Base-by-base conservation (phyloP, 306 rosid genomes). In the Cyclanthera cordifolia region DNA sequence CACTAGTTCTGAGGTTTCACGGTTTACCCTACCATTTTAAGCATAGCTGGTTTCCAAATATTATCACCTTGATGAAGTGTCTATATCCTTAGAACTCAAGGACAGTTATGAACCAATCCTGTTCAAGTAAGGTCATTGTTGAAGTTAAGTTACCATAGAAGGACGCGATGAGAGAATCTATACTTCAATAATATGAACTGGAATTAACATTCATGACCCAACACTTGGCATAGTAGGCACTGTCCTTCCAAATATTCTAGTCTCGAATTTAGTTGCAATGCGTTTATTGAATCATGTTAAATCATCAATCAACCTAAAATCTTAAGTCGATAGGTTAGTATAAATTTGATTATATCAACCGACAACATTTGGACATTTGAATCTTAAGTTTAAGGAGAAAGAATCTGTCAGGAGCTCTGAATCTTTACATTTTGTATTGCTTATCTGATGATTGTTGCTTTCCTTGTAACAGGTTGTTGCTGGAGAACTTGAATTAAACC, bases 401-500 rank as follows among this genome's bases (percentile, higher is more conserved):
- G 43, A 43, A 61, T 10, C 43, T 37, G 43, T 7, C 9, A 34
- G 8, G 41, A 11, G 43, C 11, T 37, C 43, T 37, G 12, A 37
- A 37, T 7, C 43, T 37, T 37, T 37, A 10, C 37, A 11, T 55
- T 67, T 53, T 43, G n/a, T 25, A 12, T 41, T 32, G 34, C 67
- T 14, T 41, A 55, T 6, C 20, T 39, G 61, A 60, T 67, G 6
- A 53, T 37, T 71, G 52, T 47, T 14, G 52, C 30, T 39, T 39
- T 39, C 73, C 51, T 73, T 19, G 32, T 12, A 58, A 39, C 77
- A 91, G 97, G 96, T 91, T 65, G 96, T 91, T 61, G 96, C 97
- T 68, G 97, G 97, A 80, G 97, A 91, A 82, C 93, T 91, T 53
- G 96, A 88, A 85, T 73, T 86, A 74, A 91, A 88, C 79, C 95